Evolutionary conservation across 805 yeast genomes (phyloP), one percentile per base, ranked within the genome.

Genomic region (Lipomyces lipofer): DNA sequence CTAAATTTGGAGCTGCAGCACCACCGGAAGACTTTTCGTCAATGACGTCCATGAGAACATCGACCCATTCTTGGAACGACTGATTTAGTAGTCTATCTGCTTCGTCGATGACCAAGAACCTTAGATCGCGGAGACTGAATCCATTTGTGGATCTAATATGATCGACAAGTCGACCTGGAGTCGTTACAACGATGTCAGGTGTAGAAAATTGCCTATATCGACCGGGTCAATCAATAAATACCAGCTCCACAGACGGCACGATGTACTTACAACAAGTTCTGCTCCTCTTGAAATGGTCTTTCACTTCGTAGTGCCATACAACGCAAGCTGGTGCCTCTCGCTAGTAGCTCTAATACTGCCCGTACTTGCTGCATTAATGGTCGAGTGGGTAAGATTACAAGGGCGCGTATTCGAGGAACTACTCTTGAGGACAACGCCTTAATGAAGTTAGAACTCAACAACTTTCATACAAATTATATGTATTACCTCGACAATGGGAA

Each of bases 81-180:
- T 94, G 97, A 66, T 88, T 89, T 60, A 94, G 86, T 63, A 92
- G 78, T 68, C 99, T 79, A 72, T 92, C 99, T 21, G 99, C 99
- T 74, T 92, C 99, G 72, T 92, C 99, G 86, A 92, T 86, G 3
- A 92, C 96, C 54, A 92, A 77, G 69, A 77, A 92, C 68, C 86
- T 85, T 66, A 92, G 75, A 51, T 84, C 84, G 58, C 87, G 80
- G 63, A 92, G 73, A 2, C 87, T 81, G 66, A 92, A 92, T 1
- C 97, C 97, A 69, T 87, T 87, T 17, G 97, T 92, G 63, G 87
- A 82, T 66, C 91, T 96, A 66, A 92, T 74, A 75, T 92, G 99
- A 70, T 92, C 99, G 81, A 92, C 83, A 56, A 91, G 75, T 70
- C 96, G 78, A 38, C 79, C 79, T 4, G 69, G 69, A 2, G 69